Evolutionary conservation across 2,329 filamentous ascomycete genomes (phyloP), one percentile per base, ranked within the genome.

Genomic region (Claviceps pazoutovae): DNA sequence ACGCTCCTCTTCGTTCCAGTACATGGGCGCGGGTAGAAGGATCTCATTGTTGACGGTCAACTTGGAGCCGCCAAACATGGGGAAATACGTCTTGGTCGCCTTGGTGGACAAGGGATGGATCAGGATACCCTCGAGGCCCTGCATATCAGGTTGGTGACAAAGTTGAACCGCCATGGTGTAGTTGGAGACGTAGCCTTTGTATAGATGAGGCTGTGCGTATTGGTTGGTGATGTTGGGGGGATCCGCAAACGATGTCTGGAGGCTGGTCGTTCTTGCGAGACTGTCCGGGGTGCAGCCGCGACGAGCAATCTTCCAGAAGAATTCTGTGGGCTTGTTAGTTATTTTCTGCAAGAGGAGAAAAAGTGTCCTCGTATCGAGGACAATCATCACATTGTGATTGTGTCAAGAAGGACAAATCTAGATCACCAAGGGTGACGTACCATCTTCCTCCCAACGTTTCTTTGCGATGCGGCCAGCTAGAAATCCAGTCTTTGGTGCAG

Each of bases 1-100:
- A 2, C 80, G 73, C 47, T 78, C 74, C 50, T 84, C 79, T 17
- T 77, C 73, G 53, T 73, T 73, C 74, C 80, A 84, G 64, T 86
- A 85, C 74, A 84, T 83, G 48, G 81, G 79, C 1, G 82, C 80
- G 0, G 82, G 82, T 16, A 86, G 75, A 14, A 85, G 70, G 54
- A 86, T 84, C 57, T 86, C 82, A 60, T 82, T 85, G 68, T 86
- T 85, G 56, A 83, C 75, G 17, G 75, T 74, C 39, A 84, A 70
- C 61, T 86, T 86, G 65, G 80, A 84, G 54, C 82, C 82, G 44
- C 81, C 78, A 56, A 86, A 85, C 61, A 86, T 71, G 19, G 82
- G 82, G 45, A 83, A 74, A 17, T 85, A 65, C 5, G 74, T 70
- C 54, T 74, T 74, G 41, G 78, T 82, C 1, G 78, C 71, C 2